phyloP scores from a whole-genome alignment of 352 stramenopile genomes.

The Aphanomyces invadans region DNA sequence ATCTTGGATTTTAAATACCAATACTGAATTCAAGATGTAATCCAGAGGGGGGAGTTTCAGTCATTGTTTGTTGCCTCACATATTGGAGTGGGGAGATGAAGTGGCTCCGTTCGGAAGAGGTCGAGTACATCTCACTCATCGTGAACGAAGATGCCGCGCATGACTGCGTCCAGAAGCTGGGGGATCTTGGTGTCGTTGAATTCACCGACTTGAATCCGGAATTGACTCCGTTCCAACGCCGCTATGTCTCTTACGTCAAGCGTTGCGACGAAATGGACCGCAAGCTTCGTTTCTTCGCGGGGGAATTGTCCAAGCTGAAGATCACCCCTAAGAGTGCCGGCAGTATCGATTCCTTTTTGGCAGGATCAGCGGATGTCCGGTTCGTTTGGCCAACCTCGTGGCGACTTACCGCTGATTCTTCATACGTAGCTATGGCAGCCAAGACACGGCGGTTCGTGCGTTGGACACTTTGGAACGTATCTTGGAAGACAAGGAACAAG shows the following conservation, averaged over 20 bases:
- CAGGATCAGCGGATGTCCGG: conserved; percentile 58
- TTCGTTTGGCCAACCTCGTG: conserved; percentile 32
- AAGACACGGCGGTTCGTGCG: conserved; percentile 71
- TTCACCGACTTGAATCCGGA: conserved; percentile 99
- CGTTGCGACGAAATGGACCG: conserved; percentile 98
- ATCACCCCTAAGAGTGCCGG: conserved; percentile 69
- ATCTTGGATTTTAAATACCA: not conserved
- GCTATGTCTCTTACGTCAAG: conserved; percentile 98
- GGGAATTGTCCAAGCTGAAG: conserved; percentile 92
- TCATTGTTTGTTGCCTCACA: not conserved
- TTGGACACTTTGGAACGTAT: conserved; percentile 94
- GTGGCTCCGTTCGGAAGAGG: conserved; percentile 98
- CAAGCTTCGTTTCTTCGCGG: conserved; percentile 95
- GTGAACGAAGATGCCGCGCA: conserved; percentile 97
- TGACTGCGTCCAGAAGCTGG: conserved; percentile 95
- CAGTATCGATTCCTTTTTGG: conserved; percentile 70
- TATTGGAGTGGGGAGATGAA: conserved; percentile 41
- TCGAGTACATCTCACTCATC: conserved; percentile 99
- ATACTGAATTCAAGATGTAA: conserved; percentile 1
- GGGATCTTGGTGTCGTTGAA: conserved; percentile 93
- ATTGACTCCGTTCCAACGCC: conserved; percentile 97
- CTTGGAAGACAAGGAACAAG: conserved; percentile 94
- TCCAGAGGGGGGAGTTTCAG: conserved; percentile 7
- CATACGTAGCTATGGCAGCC: conserved; percentile 37
- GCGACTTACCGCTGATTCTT: too few relatives aligned